Evolutionary conservation across 495 filamentous ascomycete genomes (phyloP), one percentile per base, ranked within the genome.

Genomic region (Trichodelitschia bisporula): DNA sequence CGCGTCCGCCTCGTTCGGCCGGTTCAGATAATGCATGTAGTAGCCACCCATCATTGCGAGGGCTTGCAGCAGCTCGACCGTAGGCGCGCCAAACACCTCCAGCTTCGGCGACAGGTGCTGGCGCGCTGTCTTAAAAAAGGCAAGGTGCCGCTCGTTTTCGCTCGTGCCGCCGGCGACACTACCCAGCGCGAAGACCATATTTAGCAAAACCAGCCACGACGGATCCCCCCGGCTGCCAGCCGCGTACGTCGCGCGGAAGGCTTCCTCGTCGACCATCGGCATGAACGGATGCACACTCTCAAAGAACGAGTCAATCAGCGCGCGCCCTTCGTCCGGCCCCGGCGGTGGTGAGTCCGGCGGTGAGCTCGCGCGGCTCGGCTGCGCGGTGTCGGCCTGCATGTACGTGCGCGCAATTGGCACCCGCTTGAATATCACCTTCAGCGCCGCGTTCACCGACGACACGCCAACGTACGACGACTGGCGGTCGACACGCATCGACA

Each of bases 161-260:
- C 66, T 69, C 32, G 70, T 72, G 18, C 61, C 65, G 15, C 67
- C 67, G 0, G 65, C 69, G 24, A 84, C 69, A 39, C 69, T 73
- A 13, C 77, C 76, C 48, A 82, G 61, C 13, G 76, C 75, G 31
- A 82, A 69, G 18, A 84, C 73, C 53, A 77, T 78, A 43, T 84
- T 82, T 15, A 80, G 55, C 15, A 84, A 47, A 0, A 67, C 69
- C 12, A 80, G 58, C 77, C 77, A 84, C 6, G 70, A 64, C 5
- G 64, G 54, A 44, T 84, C 76, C 37, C 57, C 63, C 8, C 76
- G 55, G 31, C 64, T 62, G 18, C 65, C 69, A 27, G 66, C 61
- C 6, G 71, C 56, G 43, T 75, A 79, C 28, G 72, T 70, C 19
- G 71, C 63, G 29, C 75, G 64, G 50, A 82, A 79, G 3, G 63